phyloP scores from a whole-genome alignment of 805 yeast genomes.

The Barnettozyma californica region DNA sequence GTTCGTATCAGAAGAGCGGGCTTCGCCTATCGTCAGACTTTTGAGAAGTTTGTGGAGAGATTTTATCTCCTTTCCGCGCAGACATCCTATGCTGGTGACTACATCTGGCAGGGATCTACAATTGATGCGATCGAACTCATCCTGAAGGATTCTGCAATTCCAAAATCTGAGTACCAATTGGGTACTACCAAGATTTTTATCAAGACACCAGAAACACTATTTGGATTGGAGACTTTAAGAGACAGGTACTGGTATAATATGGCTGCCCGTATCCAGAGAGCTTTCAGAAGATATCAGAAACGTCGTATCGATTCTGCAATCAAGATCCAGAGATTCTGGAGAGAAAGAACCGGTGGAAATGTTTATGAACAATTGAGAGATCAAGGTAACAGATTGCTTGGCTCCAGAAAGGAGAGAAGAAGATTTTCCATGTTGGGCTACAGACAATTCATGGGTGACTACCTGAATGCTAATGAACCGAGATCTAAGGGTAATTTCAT shows the following conservation, averaged over 20 bases:
- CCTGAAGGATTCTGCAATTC: constrained; percentile 60
- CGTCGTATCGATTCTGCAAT: constrained; percentile 84
- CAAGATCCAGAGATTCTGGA: constrained; percentile 75
- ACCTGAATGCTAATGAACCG: constrained; percentile 73
- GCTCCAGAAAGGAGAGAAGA: constrained; percentile 82
- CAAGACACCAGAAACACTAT: constrained; percentile 93
- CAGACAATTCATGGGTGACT: constrained; percentile 92
- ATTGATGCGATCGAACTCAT: constrained; percentile 49
- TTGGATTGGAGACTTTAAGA: constrained; percentile 92
- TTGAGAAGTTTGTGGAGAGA: constrained; percentile 92
- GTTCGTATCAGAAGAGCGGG: constrained; percentile 98
- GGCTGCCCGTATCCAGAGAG: constrained; percentile 97
- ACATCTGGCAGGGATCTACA: constrained; percentile 59
- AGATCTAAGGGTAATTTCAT: constrained; percentile 76
- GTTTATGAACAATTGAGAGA: constrained; percentile 82
- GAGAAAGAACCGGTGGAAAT: constrained; percentile 74
- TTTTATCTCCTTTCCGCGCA: constrained; percentile 81
- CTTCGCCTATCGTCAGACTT: constrained; percentile 94
- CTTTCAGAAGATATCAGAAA: constrained; percentile 82
- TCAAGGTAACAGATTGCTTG: constrained; percentile 66
- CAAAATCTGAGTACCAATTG: constrained; percentile 76
- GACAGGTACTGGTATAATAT: constrained; percentile 97
- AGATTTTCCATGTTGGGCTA: constrained; percentile 81
- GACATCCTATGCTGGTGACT: constrained; percentile 89
- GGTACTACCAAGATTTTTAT: constrained; percentile 92